Conservation (phyloP, 176 grass and related monocot species). For the Paspalum vaginatum region DNA sequence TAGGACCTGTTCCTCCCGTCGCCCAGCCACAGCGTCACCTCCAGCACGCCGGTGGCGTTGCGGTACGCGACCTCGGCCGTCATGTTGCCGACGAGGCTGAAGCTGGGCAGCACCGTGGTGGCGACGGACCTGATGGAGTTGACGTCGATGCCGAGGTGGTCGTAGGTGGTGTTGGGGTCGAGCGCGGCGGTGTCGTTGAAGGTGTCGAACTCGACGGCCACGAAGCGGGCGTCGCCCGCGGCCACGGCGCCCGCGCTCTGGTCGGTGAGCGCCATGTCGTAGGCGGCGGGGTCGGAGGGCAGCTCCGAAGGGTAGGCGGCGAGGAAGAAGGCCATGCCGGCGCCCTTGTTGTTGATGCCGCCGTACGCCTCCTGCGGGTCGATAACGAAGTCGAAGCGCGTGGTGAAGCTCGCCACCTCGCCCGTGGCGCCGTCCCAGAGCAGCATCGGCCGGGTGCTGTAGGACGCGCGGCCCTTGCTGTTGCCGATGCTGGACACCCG, state of each 20-base stretch:
- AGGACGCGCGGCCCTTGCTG: constrained; percentile 19
- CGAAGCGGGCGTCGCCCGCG: constrained; percentile 9
- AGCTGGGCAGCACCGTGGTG: background rate
- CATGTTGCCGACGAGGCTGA: background rate
- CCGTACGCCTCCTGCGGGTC: background rate
- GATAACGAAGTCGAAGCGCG: constrained; percentile 31
- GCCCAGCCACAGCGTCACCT: background rate
- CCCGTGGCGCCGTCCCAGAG: constrained; percentile 29
- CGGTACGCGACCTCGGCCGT: background rate
- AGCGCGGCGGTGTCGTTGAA: background rate
- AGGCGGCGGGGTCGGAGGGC: background rate
- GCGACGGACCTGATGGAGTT: background rate
- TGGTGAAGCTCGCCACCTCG: constrained; percentile 41
- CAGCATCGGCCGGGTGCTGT: constrained; percentile 2
- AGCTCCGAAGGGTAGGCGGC: constrained; percentile 15
- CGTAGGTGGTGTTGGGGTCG: background rate
- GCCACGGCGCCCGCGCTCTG: background rate
- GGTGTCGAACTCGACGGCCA: constrained; percentile 42
- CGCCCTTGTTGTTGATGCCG: constrained; percentile 1
- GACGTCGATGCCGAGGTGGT: constrained; percentile 23
- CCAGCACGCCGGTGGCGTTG: background rate
- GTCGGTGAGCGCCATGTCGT: background rate
- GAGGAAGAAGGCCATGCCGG: constrained; percentile 42
- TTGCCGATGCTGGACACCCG: background rate
- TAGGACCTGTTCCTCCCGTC: fast-evolving